A percentile compares a stretch with the other conserved stretches of the same genome.
phyloP scores from a whole-genome alignment of 2,329 filamentous ascomycete species.

The Aspergillus hiratsukae region DNA sequence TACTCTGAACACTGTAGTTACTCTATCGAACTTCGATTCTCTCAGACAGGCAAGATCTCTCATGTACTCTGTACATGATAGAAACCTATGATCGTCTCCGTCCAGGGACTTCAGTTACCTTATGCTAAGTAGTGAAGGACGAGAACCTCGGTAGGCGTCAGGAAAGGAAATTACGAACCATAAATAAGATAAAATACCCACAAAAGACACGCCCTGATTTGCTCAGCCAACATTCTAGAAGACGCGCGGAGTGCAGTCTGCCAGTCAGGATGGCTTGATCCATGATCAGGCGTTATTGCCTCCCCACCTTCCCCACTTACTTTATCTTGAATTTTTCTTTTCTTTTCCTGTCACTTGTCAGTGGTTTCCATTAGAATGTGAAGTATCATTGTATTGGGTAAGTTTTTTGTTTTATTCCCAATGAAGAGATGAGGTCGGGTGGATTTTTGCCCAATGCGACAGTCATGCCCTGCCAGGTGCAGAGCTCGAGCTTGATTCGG shows the following conservation, averaged over 20 bases:
- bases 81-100: too few species aligned
- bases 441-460: neutral
- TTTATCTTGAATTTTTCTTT: conserved; percentile 5
- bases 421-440: neutral
- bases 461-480: too few species aligned
- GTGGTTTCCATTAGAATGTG: too few species aligned
- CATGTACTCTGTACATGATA: too few species aligned
- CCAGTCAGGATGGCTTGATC: conserved; percentile 6
- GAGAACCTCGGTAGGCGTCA: neutral
- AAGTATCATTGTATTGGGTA: too few species aligned
- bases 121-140: too few species aligned
- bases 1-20: neutral
- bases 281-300: neutral
- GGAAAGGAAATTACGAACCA: neutral
- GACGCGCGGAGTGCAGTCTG: conserved; percentile 3
- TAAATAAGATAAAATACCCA: neutral
- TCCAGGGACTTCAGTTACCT: too few species aligned
- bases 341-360: neutral
- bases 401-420: neutral
- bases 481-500: neutral
- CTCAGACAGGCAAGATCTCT: too few species aligned
- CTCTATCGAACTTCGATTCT: too few species aligned
- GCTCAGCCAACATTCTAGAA: conserved; percentile 13
- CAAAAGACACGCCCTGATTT: neutral
- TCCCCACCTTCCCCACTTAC: conserved; percentile 11